A percentile compares a stretch with the other conserved stretches of the same genome.
Evolutionary conservation across 2,329 filamentous ascomycete species (phyloP).

Genomic region (Aureobasidium sp.): DNA sequence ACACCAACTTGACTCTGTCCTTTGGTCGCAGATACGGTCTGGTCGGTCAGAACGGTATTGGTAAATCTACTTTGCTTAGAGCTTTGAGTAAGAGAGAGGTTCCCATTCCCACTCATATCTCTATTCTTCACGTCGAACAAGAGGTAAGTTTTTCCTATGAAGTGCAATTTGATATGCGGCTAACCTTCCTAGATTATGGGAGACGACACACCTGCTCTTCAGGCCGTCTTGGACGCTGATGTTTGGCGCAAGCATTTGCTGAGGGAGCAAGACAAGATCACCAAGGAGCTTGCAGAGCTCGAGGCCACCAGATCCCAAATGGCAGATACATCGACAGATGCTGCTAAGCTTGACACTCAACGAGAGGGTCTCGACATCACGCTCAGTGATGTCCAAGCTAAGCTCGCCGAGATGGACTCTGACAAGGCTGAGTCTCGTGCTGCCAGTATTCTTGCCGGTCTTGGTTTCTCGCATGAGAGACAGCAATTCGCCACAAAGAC

Average conservation of each 20-base stretch:
- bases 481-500: conserved; percentile 93
- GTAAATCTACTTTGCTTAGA: conserved; percentile 72
- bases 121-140: conserved; percentile 97
- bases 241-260: conserved; percentile 97
- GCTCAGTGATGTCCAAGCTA: conserved; percentile 80
- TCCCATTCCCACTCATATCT: conserved; percentile 91
- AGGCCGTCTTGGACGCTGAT: conserved; percentile 93
- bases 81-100: conserved; percentile 90
- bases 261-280: conserved; percentile 81
- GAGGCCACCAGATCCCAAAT: conserved; percentile 69
- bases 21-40: conserved; percentile 94
- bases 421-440: conserved; percentile 95
- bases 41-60: conserved; percentile 98
- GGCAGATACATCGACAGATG: conserved; percentile 88
- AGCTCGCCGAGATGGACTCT: conserved; percentile 96
- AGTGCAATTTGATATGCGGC: conserved; percentile 35
- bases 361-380: conserved; percentile 86
- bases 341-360: conserved; percentile 73
- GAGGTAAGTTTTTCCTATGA: conserved; percentile 40
- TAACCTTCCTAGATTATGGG: conserved; percentile 61
- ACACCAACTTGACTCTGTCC: conserved; percentile 81
- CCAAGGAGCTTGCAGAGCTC: conserved; percentile 62
- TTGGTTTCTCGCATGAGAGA: conserved; percentile 89
- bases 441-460: conserved; percentile 90
- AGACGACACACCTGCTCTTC: conserved; percentile 88